Evolutionary conservation across 2,329 filamentous ascomycete species (phyloP), one percentile per base, ranked within the genome.

Genomic region (Pseudocercospora fuligena): DNA sequence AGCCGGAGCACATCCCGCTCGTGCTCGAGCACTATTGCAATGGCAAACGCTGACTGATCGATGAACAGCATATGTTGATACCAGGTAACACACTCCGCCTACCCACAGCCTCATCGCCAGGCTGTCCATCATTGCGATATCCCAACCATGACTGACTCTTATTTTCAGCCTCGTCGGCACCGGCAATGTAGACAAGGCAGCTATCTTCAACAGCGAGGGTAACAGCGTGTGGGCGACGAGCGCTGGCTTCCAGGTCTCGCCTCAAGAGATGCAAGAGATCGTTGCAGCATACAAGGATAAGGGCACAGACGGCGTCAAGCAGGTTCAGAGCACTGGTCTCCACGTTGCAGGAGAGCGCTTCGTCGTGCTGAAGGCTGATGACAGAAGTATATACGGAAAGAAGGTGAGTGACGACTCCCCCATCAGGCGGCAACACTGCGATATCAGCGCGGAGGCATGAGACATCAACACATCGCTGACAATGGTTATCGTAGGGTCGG

Each of bases 321-420:
- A 89, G 76, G 88, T 92, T 68, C 90, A 90, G 74, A 82, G 84
- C 61, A 89, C 90, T 23, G 94, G 94, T 70, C 79, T 97, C 76
- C 87, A 92, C 82, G 81, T 97, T 74, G 89, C 81, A 58, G 91
- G 91, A 71, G 88, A 90, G 78, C 91, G 92, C 81, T 97, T 90
- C 80, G 87, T 97, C 78, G 85, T 90, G 77, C 86, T 92, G 78
- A 89, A 87, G 78, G 88, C 90, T 61, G 92, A 94, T 69, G 93
- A 91, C 33, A 86, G 90, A 78, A 90, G 88, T 82, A 81, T 97
- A 75, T 97, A 97, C 81, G 92, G 89, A 72, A 93, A 94, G 87
- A 89, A 93, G 88, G 93, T 96, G 84, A 69, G 84, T 78, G 31
- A 29, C 2, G 19, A n/a, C 3, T 43, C 16, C 16, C 19, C 40